A percentile compares a stretch with the other conserved stretches of the same genome.
Conservation (phyloP, 179 eudicot species). For the Silene vulgaris region DNA sequence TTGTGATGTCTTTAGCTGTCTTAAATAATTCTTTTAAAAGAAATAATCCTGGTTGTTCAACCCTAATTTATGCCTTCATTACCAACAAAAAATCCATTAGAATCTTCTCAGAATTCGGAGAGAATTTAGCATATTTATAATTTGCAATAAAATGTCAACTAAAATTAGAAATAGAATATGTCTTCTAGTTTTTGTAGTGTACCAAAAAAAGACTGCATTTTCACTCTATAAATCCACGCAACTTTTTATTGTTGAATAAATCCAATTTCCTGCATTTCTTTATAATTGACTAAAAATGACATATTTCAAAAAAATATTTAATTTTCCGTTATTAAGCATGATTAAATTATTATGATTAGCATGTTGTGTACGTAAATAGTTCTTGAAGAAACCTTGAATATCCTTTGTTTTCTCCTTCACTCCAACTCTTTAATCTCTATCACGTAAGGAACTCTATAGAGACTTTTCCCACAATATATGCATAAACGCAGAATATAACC, state of each 20-base stretch:
- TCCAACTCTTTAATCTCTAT: constrained; percentile 22
- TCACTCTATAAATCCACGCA: constrained; percentile 14
- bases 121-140: constrained; percentile 19
- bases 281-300: background rate
- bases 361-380: constrained; percentile 1
- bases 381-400: constrained; percentile 27
- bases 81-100: background rate
- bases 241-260: constrained; percentile 11
- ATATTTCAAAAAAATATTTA: background rate
- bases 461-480: background rate
- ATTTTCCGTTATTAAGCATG: background rate
- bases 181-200: constrained; percentile 5
- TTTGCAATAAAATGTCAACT: constrained; percentile 12
- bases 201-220: constrained; percentile 5
- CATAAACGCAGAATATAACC: background rate
- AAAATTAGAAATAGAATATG: constrained; percentile 1
- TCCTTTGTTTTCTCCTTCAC: constrained; percentile 27
- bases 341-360: background rate
- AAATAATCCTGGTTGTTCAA: background rate
- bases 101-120: background rate
- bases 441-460: constrained; percentile 19
- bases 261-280: constrained; percentile 7
- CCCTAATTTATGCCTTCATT: background rate
- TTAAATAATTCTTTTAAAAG: background rate
- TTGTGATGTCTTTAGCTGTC: constrained; percentile 8